Evolutionary conservation across 257 asterid genomes (phyloP).

Genomic region (Mentha longifolia): DNA sequence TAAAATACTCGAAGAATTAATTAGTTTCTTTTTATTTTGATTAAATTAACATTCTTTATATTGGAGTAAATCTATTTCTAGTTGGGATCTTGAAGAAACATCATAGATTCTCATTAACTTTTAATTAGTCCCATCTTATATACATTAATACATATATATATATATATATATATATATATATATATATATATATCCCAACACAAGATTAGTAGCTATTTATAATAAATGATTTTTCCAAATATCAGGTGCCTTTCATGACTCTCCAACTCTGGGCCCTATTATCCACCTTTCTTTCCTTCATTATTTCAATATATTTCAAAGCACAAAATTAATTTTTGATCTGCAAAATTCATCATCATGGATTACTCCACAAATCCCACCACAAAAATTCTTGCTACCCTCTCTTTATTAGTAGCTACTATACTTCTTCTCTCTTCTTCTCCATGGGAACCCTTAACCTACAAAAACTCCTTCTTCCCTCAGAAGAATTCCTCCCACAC

Average conservation of each 20-base stretch:
- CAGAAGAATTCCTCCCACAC: not conserved
- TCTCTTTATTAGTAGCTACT: constrained; percentile 39
- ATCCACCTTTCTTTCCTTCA: not conserved
- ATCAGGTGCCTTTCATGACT: constrained; percentile 40
- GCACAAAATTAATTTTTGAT: too few relatives aligned
- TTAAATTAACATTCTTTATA: too few relatives aligned
- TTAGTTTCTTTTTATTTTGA: too few relatives aligned
- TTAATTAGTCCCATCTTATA: too few relatives aligned
- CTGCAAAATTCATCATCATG: constrained; percentile 29
- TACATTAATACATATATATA: too few relatives aligned
- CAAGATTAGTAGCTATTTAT: not conserved
- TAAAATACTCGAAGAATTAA: too few relatives aligned
- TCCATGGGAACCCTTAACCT: constrained; percentile 27
- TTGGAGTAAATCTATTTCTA: too few relatives aligned
- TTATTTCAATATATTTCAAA: not conserved
- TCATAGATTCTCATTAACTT: too few relatives aligned
- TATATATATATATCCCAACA: not conserved
- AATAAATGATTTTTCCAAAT: constrained; percentile 1
- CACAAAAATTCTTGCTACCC: constrained; percentile 34
- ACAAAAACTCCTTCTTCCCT: constrained; percentile 11
- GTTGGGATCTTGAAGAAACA: too few relatives aligned
- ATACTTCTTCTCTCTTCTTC: constrained; percentile 36
- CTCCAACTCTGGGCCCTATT: constrained; percentile 22
- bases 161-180: not conserved
- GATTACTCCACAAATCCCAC: constrained; percentile 42